A percentile compares a stretch with the other conserved stretches of the same genome.
These are phyloP conservation scores for Meyerozyma carpophila DNA, from an alignment of 1,139 yeast species.

Conservation along the genomic window DNA sequence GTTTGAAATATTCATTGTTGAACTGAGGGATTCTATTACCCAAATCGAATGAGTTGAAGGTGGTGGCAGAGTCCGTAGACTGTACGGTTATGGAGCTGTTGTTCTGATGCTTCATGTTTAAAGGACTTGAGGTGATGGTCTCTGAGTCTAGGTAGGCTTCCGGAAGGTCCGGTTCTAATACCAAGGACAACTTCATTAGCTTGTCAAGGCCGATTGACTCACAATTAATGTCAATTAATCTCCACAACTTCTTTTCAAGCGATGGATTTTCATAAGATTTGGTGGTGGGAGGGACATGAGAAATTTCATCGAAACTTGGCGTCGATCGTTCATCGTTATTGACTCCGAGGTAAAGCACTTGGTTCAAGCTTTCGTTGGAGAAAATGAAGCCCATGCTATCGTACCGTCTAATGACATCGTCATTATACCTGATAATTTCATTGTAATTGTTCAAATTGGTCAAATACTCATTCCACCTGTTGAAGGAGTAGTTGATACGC, in stretches of 20 bases:
- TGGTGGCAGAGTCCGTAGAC: not conserved
- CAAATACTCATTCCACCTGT: slow-evolving; percentile 74
- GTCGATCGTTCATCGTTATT: slow-evolving; percentile 22
- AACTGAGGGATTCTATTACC: slow-evolving; percentile 27
- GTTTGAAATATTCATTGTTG: slow-evolving; percentile 34
- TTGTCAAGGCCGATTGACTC: slow-evolving; percentile 35
- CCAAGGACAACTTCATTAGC: slow-evolving; percentile 35
- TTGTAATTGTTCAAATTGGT: slow-evolving; percentile 31
- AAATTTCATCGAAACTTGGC: slow-evolving; percentile 11
- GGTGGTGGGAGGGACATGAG: slow-evolving; percentile 4
- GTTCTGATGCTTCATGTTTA: not conserved
- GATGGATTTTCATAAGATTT: slow-evolving; percentile 9
- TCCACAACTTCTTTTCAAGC: slow-evolving; percentile 21
- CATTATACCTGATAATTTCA: slow-evolving; percentile 39
- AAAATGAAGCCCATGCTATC: slow-evolving; percentile 44
- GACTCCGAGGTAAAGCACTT: slow-evolving; percentile 38
- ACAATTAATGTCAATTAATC: slow-evolving; percentile 35
- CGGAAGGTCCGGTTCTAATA: slow-evolving; percentile 36
- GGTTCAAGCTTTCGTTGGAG: slow-evolving; percentile 42
- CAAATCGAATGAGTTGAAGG: not conserved
- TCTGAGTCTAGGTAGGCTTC: slow-evolving; percentile 29
- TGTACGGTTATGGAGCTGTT: not conserved
- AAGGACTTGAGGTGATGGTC: not conserved
- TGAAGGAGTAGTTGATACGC: slow-evolving; percentile 67
- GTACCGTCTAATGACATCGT: slow-evolving; percentile 38